These are phyloP conservation scores for Periconia digitata DNA, from an alignment of 2,329 filamentous ascomycete genomes.

Conservation along the genomic window DNA sequence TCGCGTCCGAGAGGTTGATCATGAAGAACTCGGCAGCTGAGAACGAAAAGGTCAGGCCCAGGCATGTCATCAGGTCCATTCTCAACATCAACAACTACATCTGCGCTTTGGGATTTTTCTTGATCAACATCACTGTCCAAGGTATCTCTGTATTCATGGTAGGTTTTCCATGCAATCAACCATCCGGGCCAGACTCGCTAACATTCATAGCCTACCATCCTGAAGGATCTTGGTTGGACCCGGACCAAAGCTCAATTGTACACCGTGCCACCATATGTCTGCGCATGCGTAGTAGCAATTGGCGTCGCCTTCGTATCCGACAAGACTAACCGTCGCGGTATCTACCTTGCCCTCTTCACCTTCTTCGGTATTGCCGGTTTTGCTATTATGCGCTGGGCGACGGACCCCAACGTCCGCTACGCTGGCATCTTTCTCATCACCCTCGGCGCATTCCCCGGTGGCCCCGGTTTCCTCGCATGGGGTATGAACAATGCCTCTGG, in stretches of 20 bases:
- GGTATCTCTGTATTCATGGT: slow-evolving; percentile 45
- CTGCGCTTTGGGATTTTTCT: slow-evolving; percentile 60
- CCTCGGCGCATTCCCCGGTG: slow-evolving; percentile 60
- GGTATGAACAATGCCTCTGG: slow-evolving; percentile 62
- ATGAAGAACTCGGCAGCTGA: slow-evolving; percentile 52
- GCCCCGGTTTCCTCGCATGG: slow-evolving; percentile 61
- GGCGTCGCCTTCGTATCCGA: slow-evolving; percentile 39
- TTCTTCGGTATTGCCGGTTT: slow-evolving; percentile 54
- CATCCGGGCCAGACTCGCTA: slow-evolving; percentile 3
- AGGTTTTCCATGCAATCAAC: slow-evolving; percentile 5
- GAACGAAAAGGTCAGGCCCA: slow-evolving; percentile 51
- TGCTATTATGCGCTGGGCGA: slow-evolving; percentile 57
- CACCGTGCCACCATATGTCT: slow-evolving; percentile 43
- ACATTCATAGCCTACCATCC: slow-evolving; percentile 37
- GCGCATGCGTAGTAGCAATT: slow-evolving; percentile 40
- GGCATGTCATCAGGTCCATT: slow-evolving; percentile 56
- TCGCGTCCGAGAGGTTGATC: slow-evolving; percentile 56
- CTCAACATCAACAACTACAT: slow-evolving; percentile 62
- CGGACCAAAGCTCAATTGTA: slow-evolving; percentile 42
- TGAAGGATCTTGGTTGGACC: slow-evolving; percentile 42
- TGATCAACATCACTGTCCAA: slow-evolving; percentile 63
- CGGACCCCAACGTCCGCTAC: slow-evolving; percentile 57
- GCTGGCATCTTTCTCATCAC: slow-evolving; percentile 59
- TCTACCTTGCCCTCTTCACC: slow-evolving; percentile 41
- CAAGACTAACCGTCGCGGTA: slow-evolving; percentile 41